Evolutionary conservation across 164 flowering plant species (phyloP), one percentile per base, ranked within the genome.

Genomic region (Akebia trifoliata): DNA sequence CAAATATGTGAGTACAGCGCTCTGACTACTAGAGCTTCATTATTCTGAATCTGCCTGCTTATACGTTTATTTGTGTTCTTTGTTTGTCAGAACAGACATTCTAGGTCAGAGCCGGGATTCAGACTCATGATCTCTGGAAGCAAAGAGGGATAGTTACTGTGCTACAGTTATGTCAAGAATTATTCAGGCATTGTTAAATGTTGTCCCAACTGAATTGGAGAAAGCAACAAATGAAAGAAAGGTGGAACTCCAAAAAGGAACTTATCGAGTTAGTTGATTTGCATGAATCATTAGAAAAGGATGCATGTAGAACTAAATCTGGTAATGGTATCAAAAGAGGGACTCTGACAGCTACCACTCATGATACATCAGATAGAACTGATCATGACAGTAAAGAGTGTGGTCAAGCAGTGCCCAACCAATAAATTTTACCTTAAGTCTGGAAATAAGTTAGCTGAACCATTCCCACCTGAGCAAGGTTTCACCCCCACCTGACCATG

Each of bases 141-240:
- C 67, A 56, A 85, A 81, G 63, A 79, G 71, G 68, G 48, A 64
- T 32, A 76, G 57, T 52, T 75, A 52, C 45, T 69, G 68, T 65
- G 71, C 81, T 63, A 63, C 68, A 54, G 60, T 90, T 74, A 72
- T 83, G 66, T 72, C 68, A 4, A 89, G 97, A 40, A 78, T 85
- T 34, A 30, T 82, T 56, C 83, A 90, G 70, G 90, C 82, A 30
- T 9, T 87, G 35, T 47, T 87, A 68, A 90, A 90, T 70, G 59
- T 40, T 18, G 69, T 81, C 43, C 79, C 72, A 31, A 44, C 60
- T 15, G 87, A 87, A 54, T 49, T 79, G 70, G 87, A 80, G 74
- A 85, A 78, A 70, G 79, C 77, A 49, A 64, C 57, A 39, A 82
- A 68, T 40, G 42, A 20, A n/a, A 69, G 67, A 42, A 81, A 72